phyloP scores from a whole-genome alignment of 306 rosid species.

The Dalbergia cochinchinensis region DNA sequence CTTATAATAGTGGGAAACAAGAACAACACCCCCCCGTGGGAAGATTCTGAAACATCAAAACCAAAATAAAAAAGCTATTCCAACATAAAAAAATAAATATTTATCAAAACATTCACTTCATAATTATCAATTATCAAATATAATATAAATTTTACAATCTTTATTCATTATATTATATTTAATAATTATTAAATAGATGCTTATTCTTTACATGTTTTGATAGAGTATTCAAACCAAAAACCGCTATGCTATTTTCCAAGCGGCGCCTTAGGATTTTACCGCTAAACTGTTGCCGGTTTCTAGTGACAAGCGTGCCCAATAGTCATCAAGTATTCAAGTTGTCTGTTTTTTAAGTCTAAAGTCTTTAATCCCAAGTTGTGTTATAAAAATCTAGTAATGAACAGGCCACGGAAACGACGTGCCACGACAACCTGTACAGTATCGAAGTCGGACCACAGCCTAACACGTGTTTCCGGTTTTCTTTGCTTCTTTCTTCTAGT shows the following conservation, averaged over 20 bases:
- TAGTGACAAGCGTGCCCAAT: neutral
- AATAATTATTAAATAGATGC: too few species aligned
- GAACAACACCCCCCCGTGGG: neutral
- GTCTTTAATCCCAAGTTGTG: neutral
- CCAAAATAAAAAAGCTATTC: too few species aligned
- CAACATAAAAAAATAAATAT: too few species aligned
- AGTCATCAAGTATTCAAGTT: neutral
- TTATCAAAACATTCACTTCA: too few species aligned
- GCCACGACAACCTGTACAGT: neutral
- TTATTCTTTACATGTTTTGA: too few species aligned
- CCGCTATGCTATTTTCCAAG: neutral
- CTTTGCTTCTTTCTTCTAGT: neutral
- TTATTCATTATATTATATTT: too few species aligned
- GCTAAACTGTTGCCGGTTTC: conserved; percentile 1
- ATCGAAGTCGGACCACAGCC: neutral
- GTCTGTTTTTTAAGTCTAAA: neutral
- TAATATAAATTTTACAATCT: too few species aligned
- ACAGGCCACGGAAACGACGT: neutral
- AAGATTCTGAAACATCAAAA: neutral
- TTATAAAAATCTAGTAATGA: neutral
- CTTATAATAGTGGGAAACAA: neutral
- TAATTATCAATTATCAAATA: too few species aligned
- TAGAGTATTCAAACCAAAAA: too few species aligned
- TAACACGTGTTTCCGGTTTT: neutral
- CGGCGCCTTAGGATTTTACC: neutral